Evolutionary conservation across 306 rosid species (phyloP).

Genomic region (Cicer judaicum): DNA sequence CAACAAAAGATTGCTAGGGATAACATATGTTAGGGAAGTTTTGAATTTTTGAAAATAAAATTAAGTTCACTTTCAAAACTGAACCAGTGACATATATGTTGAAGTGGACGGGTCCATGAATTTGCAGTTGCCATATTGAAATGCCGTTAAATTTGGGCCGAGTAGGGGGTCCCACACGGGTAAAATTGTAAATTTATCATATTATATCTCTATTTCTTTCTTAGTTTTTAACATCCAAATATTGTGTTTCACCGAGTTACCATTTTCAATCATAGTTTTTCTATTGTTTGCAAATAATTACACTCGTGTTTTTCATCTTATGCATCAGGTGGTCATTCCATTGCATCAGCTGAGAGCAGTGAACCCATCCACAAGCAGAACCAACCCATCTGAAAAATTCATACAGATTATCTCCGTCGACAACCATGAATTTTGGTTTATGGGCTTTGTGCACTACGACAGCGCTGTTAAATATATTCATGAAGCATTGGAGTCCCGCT

Average conservation of each 20-base stretch:
- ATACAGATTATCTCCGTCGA: conserved; percentile 82
- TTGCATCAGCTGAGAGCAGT: conserved; percentile 86
- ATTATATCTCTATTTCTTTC: neutral
- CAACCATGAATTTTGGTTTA: conserved; percentile 97
- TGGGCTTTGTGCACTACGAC: conserved; percentile 92
- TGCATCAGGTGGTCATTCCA: conserved; percentile 84
- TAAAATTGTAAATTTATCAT: no score
- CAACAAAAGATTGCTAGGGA: no score
- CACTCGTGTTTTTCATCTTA: conserved; percentile 21
- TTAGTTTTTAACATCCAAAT: neutral
- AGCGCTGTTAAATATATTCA: conserved; percentile 80
- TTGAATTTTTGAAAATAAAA: no score
- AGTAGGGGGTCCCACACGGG: no score
- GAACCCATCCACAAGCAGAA: conserved; percentile 84
- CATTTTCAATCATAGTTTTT: neutral
- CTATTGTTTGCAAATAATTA: conserved; percentile 6
- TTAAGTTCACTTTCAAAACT: no score
- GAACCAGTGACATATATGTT: no score
- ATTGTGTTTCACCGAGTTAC: neutral
- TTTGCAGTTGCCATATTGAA: no score
- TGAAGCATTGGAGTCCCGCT: conserved; percentile 65
- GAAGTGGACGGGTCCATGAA: no score
- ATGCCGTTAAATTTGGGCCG: no score
- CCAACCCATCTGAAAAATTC: conserved; percentile 78
- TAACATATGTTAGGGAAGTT: no score